These are phyloP conservation scores for Xylaria sp. DNA, from an alignment of 2,329 filamentous ascomycete species.

Conservation along the genomic window DNA sequence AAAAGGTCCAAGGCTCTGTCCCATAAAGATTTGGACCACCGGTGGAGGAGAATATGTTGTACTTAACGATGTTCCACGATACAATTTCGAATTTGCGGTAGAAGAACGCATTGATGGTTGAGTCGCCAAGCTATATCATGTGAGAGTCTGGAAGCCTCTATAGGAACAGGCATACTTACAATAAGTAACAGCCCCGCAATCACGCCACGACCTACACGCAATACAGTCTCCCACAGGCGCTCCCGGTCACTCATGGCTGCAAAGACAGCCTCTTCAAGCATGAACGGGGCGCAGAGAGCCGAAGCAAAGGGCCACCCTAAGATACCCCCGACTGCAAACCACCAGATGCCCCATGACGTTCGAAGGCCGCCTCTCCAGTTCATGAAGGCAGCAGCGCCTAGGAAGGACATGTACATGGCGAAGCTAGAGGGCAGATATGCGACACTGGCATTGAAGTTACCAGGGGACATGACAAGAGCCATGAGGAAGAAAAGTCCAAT, in stretches of 20 bases:
- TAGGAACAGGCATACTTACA: conserved; percentile 60
- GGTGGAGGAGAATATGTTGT: conserved; percentile 88
- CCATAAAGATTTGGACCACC: conserved; percentile 93
- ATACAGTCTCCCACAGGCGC: conserved; percentile 68
- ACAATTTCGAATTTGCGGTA: conserved; percentile 83
- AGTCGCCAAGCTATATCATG: conserved; percentile 70
- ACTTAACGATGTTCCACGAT: conserved; percentile 91
- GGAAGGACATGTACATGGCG: conserved; percentile 92
- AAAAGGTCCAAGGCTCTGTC: conserved; percentile 97
- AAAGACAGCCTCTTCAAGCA: conserved; percentile 78
- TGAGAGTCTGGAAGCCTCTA: conserved; percentile 27
- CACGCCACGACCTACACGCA: conserved; percentile 74
- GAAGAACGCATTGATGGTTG: conserved; percentile 81
- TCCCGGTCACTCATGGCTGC: conserved; percentile 65
- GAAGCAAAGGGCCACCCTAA: conserved; percentile 95
- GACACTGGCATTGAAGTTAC: conserved; percentile 91
- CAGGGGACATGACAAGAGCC: conserved; percentile 80
- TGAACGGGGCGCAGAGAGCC: conserved; percentile 82
- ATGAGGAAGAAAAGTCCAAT: conserved; percentile 88
- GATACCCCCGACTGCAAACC: conserved; percentile 86
- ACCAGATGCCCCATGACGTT: conserved; percentile 86
- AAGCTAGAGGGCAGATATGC: conserved; percentile 94
- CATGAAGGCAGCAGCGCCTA: conserved; percentile 90
- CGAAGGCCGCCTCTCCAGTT: conserved; percentile 84
- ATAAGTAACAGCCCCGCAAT: conserved; percentile 74